A percentile compares a stretch with the other conserved stretches of the same genome.
These are phyloP conservation scores for Coemansia linderi DNA, from an alignment of 371 early-diverging fungal genomes.

Conservation along the genomic window DNA sequence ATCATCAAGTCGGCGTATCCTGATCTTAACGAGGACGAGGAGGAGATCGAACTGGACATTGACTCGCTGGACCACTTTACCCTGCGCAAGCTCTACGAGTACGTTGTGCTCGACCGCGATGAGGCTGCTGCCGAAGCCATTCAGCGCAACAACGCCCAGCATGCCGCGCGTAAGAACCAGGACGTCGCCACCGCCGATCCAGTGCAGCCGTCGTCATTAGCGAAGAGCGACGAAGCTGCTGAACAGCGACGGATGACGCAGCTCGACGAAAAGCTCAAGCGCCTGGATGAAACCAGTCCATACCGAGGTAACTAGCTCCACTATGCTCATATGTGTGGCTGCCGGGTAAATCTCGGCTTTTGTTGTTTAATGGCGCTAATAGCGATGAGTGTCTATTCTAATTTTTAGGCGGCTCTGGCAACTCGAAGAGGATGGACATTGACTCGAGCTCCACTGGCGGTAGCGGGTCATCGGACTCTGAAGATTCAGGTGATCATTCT, in stretches of 20 bases:
- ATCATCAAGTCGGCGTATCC: slow-evolving; percentile 89
- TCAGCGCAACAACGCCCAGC: slow-evolving; percentile 37
- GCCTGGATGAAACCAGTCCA: slow-evolving; percentile 58
- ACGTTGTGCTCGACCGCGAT: slow-evolving; percentile 67
- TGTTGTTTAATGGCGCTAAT: not conserved
- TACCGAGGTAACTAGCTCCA: slow-evolving; percentile 20
- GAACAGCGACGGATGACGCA: slow-evolving; percentile 59
- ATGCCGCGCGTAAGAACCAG: slow-evolving; percentile 21
- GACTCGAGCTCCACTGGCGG: slow-evolving; percentile 52
- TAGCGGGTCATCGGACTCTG: slow-evolving; percentile 65
- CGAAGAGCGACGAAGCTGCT: slow-evolving; percentile 59
- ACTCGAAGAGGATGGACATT: slow-evolving; percentile 19
- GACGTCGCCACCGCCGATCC: slow-evolving; percentile 34
- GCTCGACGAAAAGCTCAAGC: slow-evolving; percentile 68
- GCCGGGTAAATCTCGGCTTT: not conserved
- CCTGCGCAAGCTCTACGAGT: slow-evolving; percentile 81
- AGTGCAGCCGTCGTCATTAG: slow-evolving; percentile 59
- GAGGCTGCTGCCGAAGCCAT: slow-evolving; percentile 48
- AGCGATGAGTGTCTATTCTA: no score
- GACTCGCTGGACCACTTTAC: slow-evolving; percentile 84
- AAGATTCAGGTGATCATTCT: slow-evolving; percentile 77
- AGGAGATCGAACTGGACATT: slow-evolving; percentile 95
- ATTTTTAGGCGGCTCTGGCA: slow-evolving; percentile 24
- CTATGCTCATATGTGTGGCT: not conserved
- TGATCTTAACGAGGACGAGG: slow-evolving; percentile 74